phyloP scores from a whole-genome alignment of 192 early-diverging fungal species.

The Coemansia sp. region DNA sequence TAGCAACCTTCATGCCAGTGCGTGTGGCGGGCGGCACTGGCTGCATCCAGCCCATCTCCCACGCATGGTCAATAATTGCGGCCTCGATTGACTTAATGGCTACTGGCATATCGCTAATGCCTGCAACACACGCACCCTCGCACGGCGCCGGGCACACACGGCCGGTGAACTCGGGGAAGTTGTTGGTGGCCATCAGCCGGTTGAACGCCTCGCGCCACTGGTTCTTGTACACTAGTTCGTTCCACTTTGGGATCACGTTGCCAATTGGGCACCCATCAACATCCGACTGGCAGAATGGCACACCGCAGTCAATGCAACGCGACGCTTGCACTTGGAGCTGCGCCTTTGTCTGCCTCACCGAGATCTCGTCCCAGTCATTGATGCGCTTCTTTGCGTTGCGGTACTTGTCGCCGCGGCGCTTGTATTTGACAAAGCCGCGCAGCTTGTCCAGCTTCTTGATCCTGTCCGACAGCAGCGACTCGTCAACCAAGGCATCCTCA shows the following conservation, averaged over 20 bases:
- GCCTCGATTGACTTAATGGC: slow-evolving; percentile 97
- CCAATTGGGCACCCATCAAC: slow-evolving; percentile 94
- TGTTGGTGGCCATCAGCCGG: slow-evolving; percentile 94
- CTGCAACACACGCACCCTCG: slow-evolving; percentile 94
- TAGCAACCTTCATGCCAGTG: slow-evolving; percentile 80
- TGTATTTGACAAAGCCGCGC: slow-evolving; percentile 94
- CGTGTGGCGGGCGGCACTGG: slow-evolving; percentile 78
- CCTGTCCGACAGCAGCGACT: slow-evolving; percentile 68
- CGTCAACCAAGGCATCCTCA: slow-evolving; percentile 85
- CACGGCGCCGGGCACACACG: slow-evolving; percentile 98
- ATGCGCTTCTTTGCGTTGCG: slow-evolving; percentile 78
- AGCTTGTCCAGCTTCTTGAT: slow-evolving; percentile 85
- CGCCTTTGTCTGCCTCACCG: slow-evolving; percentile 74
- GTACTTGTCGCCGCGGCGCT: slow-evolving; percentile 83
- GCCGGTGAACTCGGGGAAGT: slow-evolving; percentile 99
- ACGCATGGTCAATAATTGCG: slow-evolving; percentile 96
- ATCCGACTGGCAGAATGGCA: slow-evolving; percentile 98
- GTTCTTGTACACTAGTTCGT: slow-evolving; percentile 93
- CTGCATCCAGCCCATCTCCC: slow-evolving; percentile 95
- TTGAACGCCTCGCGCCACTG: slow-evolving; percentile 95
- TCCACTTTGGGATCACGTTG: slow-evolving; percentile 99
- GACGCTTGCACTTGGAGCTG: slow-evolving; percentile 92
- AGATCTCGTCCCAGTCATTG: slow-evolving; percentile 95
- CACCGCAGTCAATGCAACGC: slow-evolving; percentile 97
- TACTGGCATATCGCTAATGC: slow-evolving; percentile 93